phyloP scores from a whole-genome alignment of 2,329 filamentous ascomycete species.

The Cucurbitaria berberidis region DNA sequence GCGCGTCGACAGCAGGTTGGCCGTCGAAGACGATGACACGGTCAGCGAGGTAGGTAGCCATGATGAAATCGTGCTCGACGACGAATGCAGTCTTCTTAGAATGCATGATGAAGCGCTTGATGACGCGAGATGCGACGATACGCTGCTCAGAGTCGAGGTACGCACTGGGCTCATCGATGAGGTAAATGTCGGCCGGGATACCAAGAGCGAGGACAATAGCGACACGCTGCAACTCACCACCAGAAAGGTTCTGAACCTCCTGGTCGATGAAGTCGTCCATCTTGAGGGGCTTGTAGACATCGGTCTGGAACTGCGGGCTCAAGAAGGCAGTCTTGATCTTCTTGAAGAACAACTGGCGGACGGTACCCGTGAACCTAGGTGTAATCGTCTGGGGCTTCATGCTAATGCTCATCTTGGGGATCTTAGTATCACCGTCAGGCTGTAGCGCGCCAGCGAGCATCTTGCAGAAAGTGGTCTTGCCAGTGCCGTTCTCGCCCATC shows the following conservation, averaged over 20 bases:
- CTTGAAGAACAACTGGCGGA: constrained; percentile 99
- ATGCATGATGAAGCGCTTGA: constrained; percentile 99
- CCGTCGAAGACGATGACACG: constrained; percentile 99
- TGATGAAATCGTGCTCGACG: constrained; percentile 99
- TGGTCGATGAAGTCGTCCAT: constrained; percentile 99
- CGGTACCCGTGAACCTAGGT: constrained; percentile 95
- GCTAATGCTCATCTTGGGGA: constrained; percentile 95
- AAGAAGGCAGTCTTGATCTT: constrained; percentile 98
- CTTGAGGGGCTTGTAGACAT: constrained; percentile 99
- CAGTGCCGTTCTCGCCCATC: constrained; percentile 99
- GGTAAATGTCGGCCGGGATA: constrained; percentile 94
- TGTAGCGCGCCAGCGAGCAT: constrained; percentile 92
- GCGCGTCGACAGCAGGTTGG: constrained; percentile 83
- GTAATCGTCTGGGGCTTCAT: constrained; percentile 99
- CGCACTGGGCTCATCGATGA: constrained; percentile 85
- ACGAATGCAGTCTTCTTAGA: constrained; percentile 99
- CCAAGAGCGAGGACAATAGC: constrained; percentile 97
- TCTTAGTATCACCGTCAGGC: constrained; percentile 77
- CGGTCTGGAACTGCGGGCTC: constrained; percentile 97
- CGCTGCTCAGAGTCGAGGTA: constrained; percentile 99
- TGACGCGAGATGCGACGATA: constrained; percentile 95
- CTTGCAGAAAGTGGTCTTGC: constrained; percentile 98
- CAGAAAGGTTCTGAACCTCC: constrained; percentile 98
- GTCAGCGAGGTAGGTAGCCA: constrained; percentile 83
- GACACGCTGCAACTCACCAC: constrained; percentile 99